These are phyloP conservation scores for Gossypium bickii DNA, from an alignment of 345 rosid genomes.

Conservation along the genomic window DNA sequence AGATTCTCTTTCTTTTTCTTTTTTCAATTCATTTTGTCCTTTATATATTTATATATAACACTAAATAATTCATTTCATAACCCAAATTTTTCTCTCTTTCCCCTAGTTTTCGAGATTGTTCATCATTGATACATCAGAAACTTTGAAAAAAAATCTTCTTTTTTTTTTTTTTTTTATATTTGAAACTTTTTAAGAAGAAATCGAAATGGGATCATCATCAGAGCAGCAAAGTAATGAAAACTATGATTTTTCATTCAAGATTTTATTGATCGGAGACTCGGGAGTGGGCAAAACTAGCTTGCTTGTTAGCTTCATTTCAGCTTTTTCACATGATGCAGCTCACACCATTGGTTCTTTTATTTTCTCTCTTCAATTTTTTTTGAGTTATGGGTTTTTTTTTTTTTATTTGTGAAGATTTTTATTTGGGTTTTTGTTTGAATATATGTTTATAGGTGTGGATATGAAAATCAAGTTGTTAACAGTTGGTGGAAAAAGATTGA, in stretches of 20 bases:
- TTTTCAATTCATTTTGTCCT: background rate
- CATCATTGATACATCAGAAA: conserved; percentile 29
- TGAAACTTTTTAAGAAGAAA: background rate
- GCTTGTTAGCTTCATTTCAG: conserved; percentile 89
- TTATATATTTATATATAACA: background rate
- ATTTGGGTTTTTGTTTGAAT: conserved; percentile 1
- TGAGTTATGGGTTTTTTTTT: background rate
- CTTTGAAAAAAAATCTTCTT: background rate
- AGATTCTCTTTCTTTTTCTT: conserved; percentile 29
- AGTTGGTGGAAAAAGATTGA: conserved; percentile 73
- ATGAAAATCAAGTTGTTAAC: conserved; percentile 83
- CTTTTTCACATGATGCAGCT: conserved; percentile 56
- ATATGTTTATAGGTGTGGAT: conserved; percentile 65
- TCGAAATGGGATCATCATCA: conserved; percentile 72
- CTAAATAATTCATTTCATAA: conserved; percentile 8
- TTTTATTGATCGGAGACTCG: conserved; percentile 92
- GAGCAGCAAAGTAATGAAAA: conserved; percentile 55
- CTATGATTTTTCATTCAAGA: conserved; percentile 86
- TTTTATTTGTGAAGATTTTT: background rate
- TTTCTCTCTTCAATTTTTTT: background rate
- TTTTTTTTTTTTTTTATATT: no score
- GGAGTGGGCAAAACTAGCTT: conserved; percentile 95
- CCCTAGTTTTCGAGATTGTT: background rate
- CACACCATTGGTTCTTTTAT: conserved; percentile 69
- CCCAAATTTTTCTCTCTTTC: background rate